Conservation (phyloP, 768 basidiomycete genomes). For the Termitomyces sp. region DNA sequence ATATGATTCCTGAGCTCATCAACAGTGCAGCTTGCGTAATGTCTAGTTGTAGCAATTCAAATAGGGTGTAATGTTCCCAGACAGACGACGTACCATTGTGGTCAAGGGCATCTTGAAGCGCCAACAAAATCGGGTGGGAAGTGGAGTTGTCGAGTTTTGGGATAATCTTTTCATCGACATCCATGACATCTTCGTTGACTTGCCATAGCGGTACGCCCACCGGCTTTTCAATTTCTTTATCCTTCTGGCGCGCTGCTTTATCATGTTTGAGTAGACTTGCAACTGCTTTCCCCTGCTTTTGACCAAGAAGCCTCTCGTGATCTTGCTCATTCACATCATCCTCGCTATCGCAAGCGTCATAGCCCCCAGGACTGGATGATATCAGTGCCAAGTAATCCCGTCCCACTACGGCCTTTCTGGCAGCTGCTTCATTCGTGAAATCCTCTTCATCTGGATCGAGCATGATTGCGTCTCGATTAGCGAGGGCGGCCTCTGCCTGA, state of each 20-base stretch:
- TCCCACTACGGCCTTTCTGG: slow-evolving; percentile 32
- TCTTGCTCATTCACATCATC: slow-evolving; percentile 30
- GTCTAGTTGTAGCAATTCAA: slow-evolving; percentile 30
- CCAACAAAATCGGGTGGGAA: slow-evolving; percentile 17
- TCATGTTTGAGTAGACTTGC: slow-evolving; percentile 41
- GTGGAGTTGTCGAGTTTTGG: slow-evolving; percentile 15
- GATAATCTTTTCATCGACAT: slow-evolving; percentile 5
- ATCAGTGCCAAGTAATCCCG: slow-evolving; percentile 13
- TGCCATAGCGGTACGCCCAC: slow-evolving; percentile 30
- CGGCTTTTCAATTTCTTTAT: slow-evolving; percentile 20
- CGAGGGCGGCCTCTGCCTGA: slow-evolving; percentile 41
- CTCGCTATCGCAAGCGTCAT: slow-evolving; percentile 13
- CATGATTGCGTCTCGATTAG: slow-evolving; percentile 25
- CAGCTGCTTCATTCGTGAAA: slow-evolving; percentile 36
- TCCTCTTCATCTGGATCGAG: slow-evolving; percentile 32
- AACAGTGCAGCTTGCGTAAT: slow-evolving; percentile 31
- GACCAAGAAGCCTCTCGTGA: slow-evolving; percentile 34
- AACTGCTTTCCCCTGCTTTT: slow-evolving; percentile 39
- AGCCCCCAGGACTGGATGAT: slow-evolving; percentile 17
- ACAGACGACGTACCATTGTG: slow-evolving; percentile 28
- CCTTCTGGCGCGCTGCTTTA: slow-evolving; percentile 24
- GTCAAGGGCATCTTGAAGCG: slow-evolving; percentile 28
- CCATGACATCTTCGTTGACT: slow-evolving; percentile 11
- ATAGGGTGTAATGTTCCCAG: neutral
- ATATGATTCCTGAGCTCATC: slow-evolving; percentile 40